Evolutionary conservation across 78 protist species (phyloP), one percentile per base, ranked within the genome.

Genomic region (Isochrysis galbana): DNA sequence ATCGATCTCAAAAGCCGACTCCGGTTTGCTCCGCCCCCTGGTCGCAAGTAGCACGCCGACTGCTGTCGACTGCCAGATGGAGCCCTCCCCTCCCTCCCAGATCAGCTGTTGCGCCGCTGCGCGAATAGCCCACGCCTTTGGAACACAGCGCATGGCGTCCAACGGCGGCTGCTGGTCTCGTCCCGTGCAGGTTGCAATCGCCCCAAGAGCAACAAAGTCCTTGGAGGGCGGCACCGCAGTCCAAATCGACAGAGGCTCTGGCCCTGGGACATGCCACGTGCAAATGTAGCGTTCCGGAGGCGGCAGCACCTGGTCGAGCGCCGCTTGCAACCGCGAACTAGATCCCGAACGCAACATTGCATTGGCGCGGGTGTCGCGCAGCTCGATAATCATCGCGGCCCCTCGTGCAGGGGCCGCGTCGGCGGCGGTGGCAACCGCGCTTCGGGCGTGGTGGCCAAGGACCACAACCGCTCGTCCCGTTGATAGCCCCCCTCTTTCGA

Each of bases 61-160:
- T 36, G n/a, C 22, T n/a, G 11, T n/a, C 80, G 80, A 1, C n/a
- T 22, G 41, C 80, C 80, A 70, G 80, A 70, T 70, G 42, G 39
- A 70, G 42, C 80, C 80, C 80, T 70, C 80, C 32, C n/a, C 10
- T 21, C 80, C 93, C 46, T 72, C 78, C 89, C 89, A 78, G 45
- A 78, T 48, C 39, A n/a, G 70, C 89, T 47, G 55, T 32, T 51
- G 22, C 93, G 42, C 87, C 14, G 51, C 5, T 19, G 86, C 61
- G n/a, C 21, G 41, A 5, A 26, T 0, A 25, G 36, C 29, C 92
- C 92, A 90, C 29, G 74, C 69, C 55, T n/a, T 39, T 5, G 92
- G 92, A 36, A 90, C 92, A 86, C 92, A 90, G 86, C 92, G 92
- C 87, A 90, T 69, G 23, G 74, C 41, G 70, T 67, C 83, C 87